Conservation (phyloP, 2,329 filamentous ascomycete species). For the Aureobasidium sp. region DNA sequence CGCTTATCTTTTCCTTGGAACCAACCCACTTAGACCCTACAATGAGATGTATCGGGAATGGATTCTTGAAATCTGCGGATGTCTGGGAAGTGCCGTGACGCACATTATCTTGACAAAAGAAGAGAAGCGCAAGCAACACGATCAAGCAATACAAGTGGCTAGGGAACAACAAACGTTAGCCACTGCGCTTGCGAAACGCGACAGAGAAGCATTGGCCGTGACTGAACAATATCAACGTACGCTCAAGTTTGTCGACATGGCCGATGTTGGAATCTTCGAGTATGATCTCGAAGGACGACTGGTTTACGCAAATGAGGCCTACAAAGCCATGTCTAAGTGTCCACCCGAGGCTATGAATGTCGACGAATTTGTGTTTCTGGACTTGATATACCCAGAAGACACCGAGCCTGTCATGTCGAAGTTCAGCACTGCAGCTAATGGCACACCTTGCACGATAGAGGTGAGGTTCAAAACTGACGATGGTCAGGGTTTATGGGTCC, state of each 20-base stretch:
- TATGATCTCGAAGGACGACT: slow-evolving; percentile 11
- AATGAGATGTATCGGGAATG: slow-evolving; percentile 9
- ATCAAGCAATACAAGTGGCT: neutral
- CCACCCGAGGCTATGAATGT: neutral
- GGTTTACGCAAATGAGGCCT: slow-evolving; percentile 12
- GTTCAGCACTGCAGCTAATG: slow-evolving; percentile 13
- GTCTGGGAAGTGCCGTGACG: slow-evolving; percentile 9
- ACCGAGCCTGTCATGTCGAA: neutral
- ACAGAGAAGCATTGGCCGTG: slow-evolving; percentile 9
- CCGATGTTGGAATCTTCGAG: slow-evolving; percentile 14
- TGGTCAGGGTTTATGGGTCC: slow-evolving; percentile 14
- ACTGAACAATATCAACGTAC: slow-evolving; percentile 6
- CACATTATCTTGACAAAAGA: neutral
- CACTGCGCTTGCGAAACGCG: slow-evolving; percentile 1
- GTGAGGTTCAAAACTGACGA: slow-evolving; percentile 16
- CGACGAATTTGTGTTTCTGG: neutral
- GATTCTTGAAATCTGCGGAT: slow-evolving; percentile 4
- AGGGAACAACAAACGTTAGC: slow-evolving; percentile 1
- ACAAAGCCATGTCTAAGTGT: neutral
- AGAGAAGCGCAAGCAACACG: neutral
- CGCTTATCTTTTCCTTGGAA: slow-evolving; percentile 9
- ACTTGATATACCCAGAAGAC: neutral
- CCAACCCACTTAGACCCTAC: slow-evolving; percentile 10
- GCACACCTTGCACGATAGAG: slow-evolving; percentile 16
- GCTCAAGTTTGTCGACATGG: slow-evolving; percentile 13